Percentiles rank a stretch among this genome's conserved stretches.
Conservation (phyloP, 2,329 filamentous ascomycete genomes). For the Huntiella decipiens region DNA sequence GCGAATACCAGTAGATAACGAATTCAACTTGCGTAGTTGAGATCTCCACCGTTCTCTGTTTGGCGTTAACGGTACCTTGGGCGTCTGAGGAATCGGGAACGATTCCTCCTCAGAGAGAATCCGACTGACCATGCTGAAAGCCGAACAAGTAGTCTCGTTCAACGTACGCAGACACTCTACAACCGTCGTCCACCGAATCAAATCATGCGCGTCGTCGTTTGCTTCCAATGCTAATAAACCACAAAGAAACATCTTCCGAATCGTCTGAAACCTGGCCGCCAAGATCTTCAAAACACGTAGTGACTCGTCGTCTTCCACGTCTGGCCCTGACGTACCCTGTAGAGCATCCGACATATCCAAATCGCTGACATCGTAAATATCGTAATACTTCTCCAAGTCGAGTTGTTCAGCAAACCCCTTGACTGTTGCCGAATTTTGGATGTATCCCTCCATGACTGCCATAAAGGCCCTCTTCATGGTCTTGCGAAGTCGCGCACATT, state of each 20-base stretch:
- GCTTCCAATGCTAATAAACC: slow-evolving; percentile 76
- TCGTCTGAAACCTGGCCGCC: slow-evolving; percentile 59
- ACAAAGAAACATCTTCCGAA: slow-evolving; percentile 73
- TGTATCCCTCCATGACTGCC: slow-evolving; percentile 51
- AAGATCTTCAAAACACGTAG: slow-evolving; percentile 63
- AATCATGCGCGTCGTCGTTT: slow-evolving; percentile 57
- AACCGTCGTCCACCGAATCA: slow-evolving; percentile 58
- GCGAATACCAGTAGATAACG: slow-evolving; percentile 74
- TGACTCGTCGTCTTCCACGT: slow-evolving; percentile 59
- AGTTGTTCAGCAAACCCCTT: slow-evolving; percentile 57
- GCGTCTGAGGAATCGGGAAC: slow-evolving; percentile 34
- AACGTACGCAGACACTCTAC: slow-evolving; percentile 54
- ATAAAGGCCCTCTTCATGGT: slow-evolving; percentile 52
- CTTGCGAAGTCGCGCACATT: slow-evolving; percentile 63
- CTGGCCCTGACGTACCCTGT: slow-evolving; percentile 38
- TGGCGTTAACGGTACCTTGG: slow-evolving; percentile 45
- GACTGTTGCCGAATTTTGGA: slow-evolving; percentile 48
- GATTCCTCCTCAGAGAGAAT: slow-evolving; percentile 63
- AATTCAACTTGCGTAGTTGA: slow-evolving; percentile 74
- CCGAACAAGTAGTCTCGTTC: slow-evolving; percentile 39
- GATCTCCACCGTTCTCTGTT: slow-evolving; percentile 68
- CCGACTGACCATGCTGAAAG: slow-evolving; percentile 45
- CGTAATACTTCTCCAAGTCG: slow-evolving; percentile 80
- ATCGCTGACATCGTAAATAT: slow-evolving; percentile 65
- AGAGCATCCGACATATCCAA: slow-evolving; percentile 55